phyloP scores from a whole-genome alignment of 495 filamentous ascomycete species.

The Neurospora pannonica region DNA sequence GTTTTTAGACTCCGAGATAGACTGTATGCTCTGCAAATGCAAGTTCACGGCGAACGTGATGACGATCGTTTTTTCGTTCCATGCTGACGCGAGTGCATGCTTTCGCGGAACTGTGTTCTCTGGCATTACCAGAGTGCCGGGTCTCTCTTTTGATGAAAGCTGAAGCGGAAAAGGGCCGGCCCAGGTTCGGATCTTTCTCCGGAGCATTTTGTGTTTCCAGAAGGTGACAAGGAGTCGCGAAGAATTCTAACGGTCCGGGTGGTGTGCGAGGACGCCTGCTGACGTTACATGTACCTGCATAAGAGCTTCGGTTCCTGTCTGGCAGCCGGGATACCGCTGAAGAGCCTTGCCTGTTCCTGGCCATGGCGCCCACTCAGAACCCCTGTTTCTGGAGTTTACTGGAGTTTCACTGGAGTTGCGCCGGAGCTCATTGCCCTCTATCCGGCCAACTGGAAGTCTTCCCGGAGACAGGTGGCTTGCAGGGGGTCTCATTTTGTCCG shows the following conservation, averaged over 20 bases:
- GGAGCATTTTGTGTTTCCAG: not conserved
- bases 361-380: not conserved
- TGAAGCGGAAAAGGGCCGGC: not conserved
- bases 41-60: not conserved
- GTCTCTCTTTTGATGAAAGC: not conserved
- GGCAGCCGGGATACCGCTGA: not conserved
- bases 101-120: not conserved
- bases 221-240: not conserved
- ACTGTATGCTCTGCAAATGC: not conserved
- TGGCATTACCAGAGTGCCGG: not conserved
- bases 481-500: slow-evolving; percentile 12
- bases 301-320: not conserved
- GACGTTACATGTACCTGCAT: not conserved
- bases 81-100: not conserved
- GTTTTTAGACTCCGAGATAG: not conserved
- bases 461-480: slow-evolving; percentile 15
- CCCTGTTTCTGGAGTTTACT: not conserved
- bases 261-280: not conserved
- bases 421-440: not conserved
- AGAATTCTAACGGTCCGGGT: not conserved
- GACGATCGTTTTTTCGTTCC: not conserved
- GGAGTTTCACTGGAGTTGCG: not conserved
- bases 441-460: slow-evolving; percentile 22
- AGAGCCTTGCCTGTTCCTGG: not conserved
- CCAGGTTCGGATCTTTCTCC: not conserved